Evolutionary conservation across 331 rosid species (phyloP).

Genomic region (Acacia concinna): DNA sequence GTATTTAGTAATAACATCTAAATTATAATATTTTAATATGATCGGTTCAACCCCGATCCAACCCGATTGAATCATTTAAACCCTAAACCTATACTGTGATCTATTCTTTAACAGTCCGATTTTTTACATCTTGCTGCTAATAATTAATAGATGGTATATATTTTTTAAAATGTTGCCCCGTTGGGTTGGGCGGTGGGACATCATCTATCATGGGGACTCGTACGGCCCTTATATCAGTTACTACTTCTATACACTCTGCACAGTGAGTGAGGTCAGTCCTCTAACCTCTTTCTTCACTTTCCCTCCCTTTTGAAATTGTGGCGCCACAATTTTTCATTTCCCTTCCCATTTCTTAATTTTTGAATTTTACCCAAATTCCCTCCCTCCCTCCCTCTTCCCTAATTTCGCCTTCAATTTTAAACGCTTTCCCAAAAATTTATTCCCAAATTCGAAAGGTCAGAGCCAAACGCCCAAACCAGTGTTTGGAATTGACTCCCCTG

Average conservation of each 20-base stretch:
- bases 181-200: background rate
- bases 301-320: background rate
- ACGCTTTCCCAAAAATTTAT: background rate
- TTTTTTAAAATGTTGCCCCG: background rate
- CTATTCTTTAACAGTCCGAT: too few relatives aligned
- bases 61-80: too few relatives aligned
- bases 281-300: background rate
- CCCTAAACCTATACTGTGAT: too few relatives aligned
- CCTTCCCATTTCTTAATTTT: background rate
- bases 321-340: conserved; percentile 2
- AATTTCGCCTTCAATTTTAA: background rate
- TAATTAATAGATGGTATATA: too few relatives aligned
- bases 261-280: background rate
- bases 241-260: background rate
- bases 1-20: too few relatives aligned
- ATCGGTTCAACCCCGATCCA: too few relatives aligned
- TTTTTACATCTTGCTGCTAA: too few relatives aligned
- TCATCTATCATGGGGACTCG: background rate
- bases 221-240: background rate
- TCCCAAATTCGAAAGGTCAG: background rate
- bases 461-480: too few relatives aligned
- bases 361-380: background rate
- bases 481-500: background rate
- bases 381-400: background rate
- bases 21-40: too few relatives aligned